Evolutionary conservation across 768 basidiomycete genomes (phyloP), one percentile per base, ranked within the genome.

Genomic region (Amanita polypyramis): DNA sequence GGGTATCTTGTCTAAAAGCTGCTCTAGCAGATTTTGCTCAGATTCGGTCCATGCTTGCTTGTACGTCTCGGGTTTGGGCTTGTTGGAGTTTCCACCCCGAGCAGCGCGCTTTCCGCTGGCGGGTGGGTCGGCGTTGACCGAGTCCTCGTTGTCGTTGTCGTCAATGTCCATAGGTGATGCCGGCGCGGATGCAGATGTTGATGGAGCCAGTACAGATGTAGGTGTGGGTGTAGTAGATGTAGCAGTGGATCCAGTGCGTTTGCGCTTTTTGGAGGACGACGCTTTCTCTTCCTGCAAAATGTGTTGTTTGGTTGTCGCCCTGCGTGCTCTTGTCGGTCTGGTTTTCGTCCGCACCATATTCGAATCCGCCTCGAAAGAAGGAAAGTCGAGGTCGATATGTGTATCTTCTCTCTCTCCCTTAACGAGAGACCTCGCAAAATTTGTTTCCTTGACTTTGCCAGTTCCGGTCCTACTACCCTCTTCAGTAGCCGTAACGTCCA

Each of bases 21-120:
- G 74, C 58, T 90, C 88, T 1, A 90, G 73, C 12, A 85, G 65
- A 54, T 85, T 82, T 54, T 90, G 88, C 57, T 89, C 87, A 0
- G 74, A 76, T 17, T 79, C 68, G 2, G 80, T 76, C 88, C 87
- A 91, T 0, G 82, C 74, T 51, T 82, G 80, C 59, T 89, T 89
- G 65, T 85, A 90, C n/a, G 86, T 89, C 53, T 86, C 83, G 0
- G 81, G 69, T 56, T 73, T 77, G 1, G 70, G 67, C 50, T 77
- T 74, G 17, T 56, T 58, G 11, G 39, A 44, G 11, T 29, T 32
- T 32, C 59, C 57, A 47, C 51, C 51, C 49, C 49, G 39, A 12
- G 14, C 23, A 12, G 39, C 23, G 7, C 25, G 10, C 41, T 27
- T 27, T 21, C 41, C 41, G 15, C 36, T 45, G 1, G 34, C 35